A percentile compares a stretch with the other conserved stretches of the same genome.
Conservation (phyloP, 495 filamentous ascomycete species). For the Penicillium cataractarum region DNA sequence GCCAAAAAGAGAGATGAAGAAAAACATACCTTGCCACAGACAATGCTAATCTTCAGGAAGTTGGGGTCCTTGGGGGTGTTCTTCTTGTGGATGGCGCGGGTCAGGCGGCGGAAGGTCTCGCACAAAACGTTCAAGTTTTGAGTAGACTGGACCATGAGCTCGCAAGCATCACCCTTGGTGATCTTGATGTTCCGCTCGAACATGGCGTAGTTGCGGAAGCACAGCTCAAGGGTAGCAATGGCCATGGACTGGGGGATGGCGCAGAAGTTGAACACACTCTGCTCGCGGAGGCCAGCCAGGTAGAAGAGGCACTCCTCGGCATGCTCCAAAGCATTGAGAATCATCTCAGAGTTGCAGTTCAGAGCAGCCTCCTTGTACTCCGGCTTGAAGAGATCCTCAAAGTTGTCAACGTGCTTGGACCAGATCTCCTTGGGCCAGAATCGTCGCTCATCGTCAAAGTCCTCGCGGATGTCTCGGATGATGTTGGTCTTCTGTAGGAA, state of each 20-base stretch:
- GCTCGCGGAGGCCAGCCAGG: constrained; percentile 92
- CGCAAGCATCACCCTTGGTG: constrained; percentile 90
- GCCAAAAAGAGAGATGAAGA: not conserved
- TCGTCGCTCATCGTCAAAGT: constrained; percentile 79
- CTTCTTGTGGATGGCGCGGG: constrained; percentile 86
- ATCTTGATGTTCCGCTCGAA: constrained; percentile 94
- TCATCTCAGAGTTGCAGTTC: constrained; percentile 92
- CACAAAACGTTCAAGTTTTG: constrained; percentile 83
- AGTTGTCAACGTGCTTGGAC: constrained; percentile 88
- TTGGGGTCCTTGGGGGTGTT: constrained; percentile 94
- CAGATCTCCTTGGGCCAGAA: constrained; percentile 97
- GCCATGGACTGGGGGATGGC: constrained; percentile 99
- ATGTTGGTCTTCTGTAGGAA: constrained; percentile 99
- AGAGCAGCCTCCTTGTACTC: constrained; percentile 79
- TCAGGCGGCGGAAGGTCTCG: constrained; percentile 75
- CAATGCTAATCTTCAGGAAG: constrained; percentile 88
- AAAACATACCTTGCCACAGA: constrained; percentile 77
- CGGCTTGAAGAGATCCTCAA: constrained; percentile 85
- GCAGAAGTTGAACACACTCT: constrained; percentile 99
- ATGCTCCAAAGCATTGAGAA: constrained; percentile 83
- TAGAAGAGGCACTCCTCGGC: constrained; percentile 95
- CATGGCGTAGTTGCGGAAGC: constrained; percentile 89
- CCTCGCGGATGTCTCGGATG: constrained; percentile 92
- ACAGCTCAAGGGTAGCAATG: constrained; percentile 86
- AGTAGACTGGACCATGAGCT: constrained; percentile 87